Percentiles rank a stretch among this genome's conserved stretches.
Evolutionary conservation across 2,329 filamentous ascomycete genomes (phyloP).

Genomic region (Colletotrichum abscissum): DNA sequence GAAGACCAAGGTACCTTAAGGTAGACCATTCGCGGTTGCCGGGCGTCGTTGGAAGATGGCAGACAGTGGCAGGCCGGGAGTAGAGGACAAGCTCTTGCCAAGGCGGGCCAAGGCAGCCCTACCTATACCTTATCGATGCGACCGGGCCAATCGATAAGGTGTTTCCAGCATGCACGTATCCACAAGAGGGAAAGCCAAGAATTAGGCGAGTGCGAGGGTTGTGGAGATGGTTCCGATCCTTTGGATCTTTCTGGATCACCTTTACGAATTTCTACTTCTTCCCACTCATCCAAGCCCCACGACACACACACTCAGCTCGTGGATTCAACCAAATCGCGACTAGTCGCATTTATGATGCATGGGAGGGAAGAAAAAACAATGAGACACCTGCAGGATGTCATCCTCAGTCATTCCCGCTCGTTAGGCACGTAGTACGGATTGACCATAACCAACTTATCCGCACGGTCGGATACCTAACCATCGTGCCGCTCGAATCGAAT

Average conservation of each 20-base stretch:
- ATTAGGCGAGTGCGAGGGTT: slow-evolving; percentile 16
- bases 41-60: background rate
- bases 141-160: background rate
- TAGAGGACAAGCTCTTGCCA: background rate
- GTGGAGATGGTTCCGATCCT: background rate
- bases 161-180: background rate
- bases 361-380: background rate
- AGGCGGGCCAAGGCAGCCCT: background rate
- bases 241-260: background rate
- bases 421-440: background rate
- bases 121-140: background rate
- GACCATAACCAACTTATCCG: background rate
- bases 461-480: background rate
- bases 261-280: background rate
- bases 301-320: background rate
- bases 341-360: too few species aligned
- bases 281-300: background rate
- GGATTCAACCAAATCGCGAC: background rate
- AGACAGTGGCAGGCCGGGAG: background rate
- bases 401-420: background rate
- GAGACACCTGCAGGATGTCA: background rate
- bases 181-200: background rate
- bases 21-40: background rate
- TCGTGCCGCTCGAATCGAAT: slow-evolving; percentile 39
- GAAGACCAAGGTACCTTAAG: too few species aligned